These are phyloP conservation scores for Coleophoma eucalyptorum DNA, from an alignment of 2,329 filamentous ascomycete genomes.

Conservation along the genomic window DNA sequence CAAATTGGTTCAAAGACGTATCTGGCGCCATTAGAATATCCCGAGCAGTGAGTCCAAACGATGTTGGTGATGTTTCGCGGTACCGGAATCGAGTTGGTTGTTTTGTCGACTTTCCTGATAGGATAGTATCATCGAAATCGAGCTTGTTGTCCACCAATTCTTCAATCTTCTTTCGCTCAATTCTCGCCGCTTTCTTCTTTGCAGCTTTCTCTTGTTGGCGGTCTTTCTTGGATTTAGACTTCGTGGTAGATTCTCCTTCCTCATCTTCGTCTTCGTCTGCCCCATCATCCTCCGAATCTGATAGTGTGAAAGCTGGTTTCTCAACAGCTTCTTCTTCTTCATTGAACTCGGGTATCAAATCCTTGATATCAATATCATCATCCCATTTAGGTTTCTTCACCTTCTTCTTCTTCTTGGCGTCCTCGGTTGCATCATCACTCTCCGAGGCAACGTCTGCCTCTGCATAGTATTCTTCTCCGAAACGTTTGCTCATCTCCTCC, in stretches of 20 bases:
- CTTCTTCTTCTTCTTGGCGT: conserved; percentile 58
- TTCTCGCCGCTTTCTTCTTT: conserved; percentile 68
- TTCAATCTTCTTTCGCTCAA: conserved; percentile 80
- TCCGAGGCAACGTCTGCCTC: conserved; percentile 59
- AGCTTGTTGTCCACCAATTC: conserved; percentile 80
- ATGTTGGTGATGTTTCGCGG: conserved; percentile 85
- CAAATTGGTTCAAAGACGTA: conserved; percentile 81
- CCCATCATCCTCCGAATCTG: conserved; percentile 37
- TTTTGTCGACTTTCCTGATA: conserved; percentile 50
- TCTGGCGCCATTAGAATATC: conserved; percentile 93
- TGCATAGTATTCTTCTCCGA: conserved; percentile 89
- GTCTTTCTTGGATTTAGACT: conserved; percentile 57
- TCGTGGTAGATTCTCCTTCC: conserved; percentile 39
- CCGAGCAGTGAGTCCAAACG: conserved; percentile 82
- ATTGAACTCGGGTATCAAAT: conserved; percentile 79
- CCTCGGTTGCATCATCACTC: conserved; percentile 47
- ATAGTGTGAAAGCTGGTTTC: conserved; percentile 42
- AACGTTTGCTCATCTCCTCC: conserved; percentile 80
- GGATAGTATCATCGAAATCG: conserved; percentile 52
- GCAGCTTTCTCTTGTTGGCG: conserved; percentile 54
- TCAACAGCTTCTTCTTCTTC: conserved; percentile 25
- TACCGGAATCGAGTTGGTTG: conserved; percentile 70
- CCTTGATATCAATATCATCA: conserved; percentile 96
- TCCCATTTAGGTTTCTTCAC: conserved; percentile 88
- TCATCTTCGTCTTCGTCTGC: conserved; percentile 27